A percentile compares a stretch with the other conserved stretches of the same genome.
These are phyloP conservation scores for Phytophthora idaei DNA, from an alignment of 352 stramenopile species.

Conservation along the genomic window DNA sequence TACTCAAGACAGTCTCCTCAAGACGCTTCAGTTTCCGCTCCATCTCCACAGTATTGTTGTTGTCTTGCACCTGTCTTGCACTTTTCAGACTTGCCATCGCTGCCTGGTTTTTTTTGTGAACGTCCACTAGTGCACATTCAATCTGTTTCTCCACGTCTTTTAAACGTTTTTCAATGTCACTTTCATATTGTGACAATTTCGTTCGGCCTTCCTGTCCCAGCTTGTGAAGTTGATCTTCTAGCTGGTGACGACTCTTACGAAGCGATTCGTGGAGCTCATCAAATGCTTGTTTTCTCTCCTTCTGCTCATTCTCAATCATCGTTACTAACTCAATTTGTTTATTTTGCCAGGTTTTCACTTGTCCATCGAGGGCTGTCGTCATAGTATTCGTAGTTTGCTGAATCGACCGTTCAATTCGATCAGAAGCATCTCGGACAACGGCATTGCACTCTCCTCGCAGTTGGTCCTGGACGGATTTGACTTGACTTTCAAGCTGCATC, in stretches of 20 bases:
- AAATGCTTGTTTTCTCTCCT: conserved; percentile 47
- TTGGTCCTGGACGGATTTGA: conserved; percentile 21
- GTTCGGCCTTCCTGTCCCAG: conserved; percentile 45
- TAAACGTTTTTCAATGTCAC: conserved; percentile 43
- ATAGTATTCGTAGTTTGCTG: conserved; percentile 24
- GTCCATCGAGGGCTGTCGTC: conserved; percentile 27
- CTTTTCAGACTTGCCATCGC: conserved; percentile 15
- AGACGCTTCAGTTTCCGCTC: conserved; percentile 36
- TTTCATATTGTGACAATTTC: conserved; percentile 32
- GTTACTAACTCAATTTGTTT: conserved; percentile 40
- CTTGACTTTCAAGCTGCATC: conserved; percentile 18
- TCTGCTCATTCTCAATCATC: conserved; percentile 52
- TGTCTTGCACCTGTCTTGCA: conserved; percentile 10
- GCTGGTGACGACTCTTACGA: conserved; percentile 45
- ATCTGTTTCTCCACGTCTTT: conserved; percentile 38
- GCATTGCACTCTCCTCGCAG: conserved; percentile 26
- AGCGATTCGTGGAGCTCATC: conserved; percentile 49
- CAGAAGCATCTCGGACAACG: conserved; percentile 10
- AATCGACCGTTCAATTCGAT: conserved; percentile 24
- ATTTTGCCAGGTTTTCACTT: conserved; percentile 32
- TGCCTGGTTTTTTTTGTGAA: conserved; percentile 28
- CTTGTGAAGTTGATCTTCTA: conserved; percentile 59
- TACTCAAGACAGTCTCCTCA: conserved; percentile 35
- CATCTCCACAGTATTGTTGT: conserved; percentile 15
- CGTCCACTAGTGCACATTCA: conserved; percentile 9